A percentile compares a stretch with the other conserved stretches of the same genome.
phyloP scores from a whole-genome alignment of 805 yeast species.

The Groenewaldozyma salmanticensis region DNA sequence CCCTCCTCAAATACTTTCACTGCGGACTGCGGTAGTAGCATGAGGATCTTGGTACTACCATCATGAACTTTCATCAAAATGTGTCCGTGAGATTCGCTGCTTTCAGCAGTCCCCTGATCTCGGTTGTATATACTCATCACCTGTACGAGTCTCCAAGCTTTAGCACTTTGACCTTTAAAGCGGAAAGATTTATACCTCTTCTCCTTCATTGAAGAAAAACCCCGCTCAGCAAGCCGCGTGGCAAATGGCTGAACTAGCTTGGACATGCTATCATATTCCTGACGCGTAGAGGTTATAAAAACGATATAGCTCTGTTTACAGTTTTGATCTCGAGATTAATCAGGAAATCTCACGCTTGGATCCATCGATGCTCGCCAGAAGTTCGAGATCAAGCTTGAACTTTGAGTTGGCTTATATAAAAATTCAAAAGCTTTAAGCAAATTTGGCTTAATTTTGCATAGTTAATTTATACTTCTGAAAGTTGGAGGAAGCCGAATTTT shows the following conservation, averaged over 20 bases:
- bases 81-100: constrained; percentile 2
- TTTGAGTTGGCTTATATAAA: too few relatives aligned
- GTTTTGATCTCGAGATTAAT: too few relatives aligned
- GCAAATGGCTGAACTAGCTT: constrained; percentile 3
- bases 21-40: constrained; percentile 1
- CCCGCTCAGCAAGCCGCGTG: not conserved
- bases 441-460: too few relatives aligned
- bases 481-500: too few relatives aligned
- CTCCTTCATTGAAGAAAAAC: not conserved
- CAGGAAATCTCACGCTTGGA: too few relatives aligned
- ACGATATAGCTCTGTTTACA: too few relatives aligned
- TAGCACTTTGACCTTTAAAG: not conserved
- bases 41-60: not conserved
- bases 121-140: not conserved
- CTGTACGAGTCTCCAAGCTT: not conserved
- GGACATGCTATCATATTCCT: constrained; percentile 3
- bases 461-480: too few relatives aligned
- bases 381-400: too few relatives aligned
- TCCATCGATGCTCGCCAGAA: too few relatives aligned
- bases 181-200: not conserved
- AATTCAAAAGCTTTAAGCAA: too few relatives aligned
- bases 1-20: not conserved
- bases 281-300: too few relatives aligned
- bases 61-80: constrained; percentile 5
- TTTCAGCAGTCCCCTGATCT: not conserved